Base-by-base conservation (phyloP, 148 eudicot genomes). In the Agrostemma githago region DNA sequence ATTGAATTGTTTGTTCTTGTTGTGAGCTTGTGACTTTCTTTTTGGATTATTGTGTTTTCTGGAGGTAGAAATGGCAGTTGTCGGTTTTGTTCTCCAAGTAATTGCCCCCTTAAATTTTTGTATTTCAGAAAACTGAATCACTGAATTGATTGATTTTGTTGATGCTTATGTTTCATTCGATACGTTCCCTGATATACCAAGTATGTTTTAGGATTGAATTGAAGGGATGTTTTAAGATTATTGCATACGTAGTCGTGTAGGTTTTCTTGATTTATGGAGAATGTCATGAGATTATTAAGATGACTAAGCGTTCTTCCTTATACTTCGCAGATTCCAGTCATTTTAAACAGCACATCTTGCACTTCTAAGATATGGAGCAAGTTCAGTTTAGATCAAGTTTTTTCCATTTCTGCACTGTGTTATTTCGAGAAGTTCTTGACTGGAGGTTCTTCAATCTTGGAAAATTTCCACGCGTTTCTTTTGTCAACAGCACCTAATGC, bases 401-500 rank as follows among this genome's bases (percentile, higher is more conserved):
- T 87, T 85, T 79, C 87, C 82, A 76, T 71, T 81, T 83, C 59
- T 82, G 77, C 78, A 82, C 54, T 73, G 78, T 83, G 76, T 77
- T 89, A 63, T 84, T 88, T 80, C 85, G 77, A 68, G 82, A 92
- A 90, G 89, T 88, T 81, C 93, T 86, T 74, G 88, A 87, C 80
- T 89, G 96, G 97, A 90, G 94, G 84, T 86, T 86, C 90, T 81
- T 88, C 82, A 83, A 79, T 84, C 86, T 85, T 78, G 91, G 97
- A 82, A 83, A 81, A 72, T 88, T 81, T 75, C 85, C 83, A 77
- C 86, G 80, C 82, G 89, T 90, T 85, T 87, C 93, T 77, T 89
- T 93, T 80, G 84, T 87, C 82, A 89, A 93, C 90, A 84, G 92
- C 90, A 90, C 98, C 72, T 90, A 89, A 92, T 82, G 86, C 82